Conservation (phyloP, 2,329 filamentous ascomycete genomes). For the Microdochium trichocladiopsis region DNA sequence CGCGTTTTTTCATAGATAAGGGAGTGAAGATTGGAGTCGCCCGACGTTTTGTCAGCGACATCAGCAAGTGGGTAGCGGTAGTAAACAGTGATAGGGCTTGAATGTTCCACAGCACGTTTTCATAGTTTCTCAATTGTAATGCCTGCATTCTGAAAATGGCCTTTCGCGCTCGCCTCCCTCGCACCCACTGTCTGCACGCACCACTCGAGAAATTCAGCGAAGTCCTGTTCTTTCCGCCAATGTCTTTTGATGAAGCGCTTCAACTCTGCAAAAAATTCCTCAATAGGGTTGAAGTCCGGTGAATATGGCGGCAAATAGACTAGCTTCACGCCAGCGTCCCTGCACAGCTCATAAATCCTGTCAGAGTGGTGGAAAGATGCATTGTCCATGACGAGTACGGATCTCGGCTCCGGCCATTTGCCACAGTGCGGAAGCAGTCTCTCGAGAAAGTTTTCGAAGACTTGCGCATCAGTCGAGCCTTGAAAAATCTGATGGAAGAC, state of each 20-base stretch:
- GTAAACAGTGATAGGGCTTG: not conserved
- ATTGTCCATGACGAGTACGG: too few relatives aligned
- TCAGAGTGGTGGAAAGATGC: conserved; percentile 15
- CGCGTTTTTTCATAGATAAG: too few relatives aligned
- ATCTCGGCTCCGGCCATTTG: too few relatives aligned
- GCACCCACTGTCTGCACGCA: too few relatives aligned
- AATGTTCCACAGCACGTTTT: not conserved
- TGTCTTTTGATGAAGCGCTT: not conserved
- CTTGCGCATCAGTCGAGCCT: too few relatives aligned
- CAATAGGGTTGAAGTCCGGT: conserved; percentile 4
- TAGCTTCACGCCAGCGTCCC: conserved; percentile 7
- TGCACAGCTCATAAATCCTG: conserved; percentile 13
- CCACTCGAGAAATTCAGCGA: not conserved
- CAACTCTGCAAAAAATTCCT: conserved; percentile 4
- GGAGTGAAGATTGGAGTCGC: too few relatives aligned
- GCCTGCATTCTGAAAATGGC: too few relatives aligned
- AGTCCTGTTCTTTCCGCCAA: not conserved
- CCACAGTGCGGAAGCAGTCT: too few relatives aligned
- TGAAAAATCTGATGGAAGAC: too few relatives aligned
- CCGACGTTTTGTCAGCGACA: not conserved
- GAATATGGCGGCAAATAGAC: conserved; percentile 5
- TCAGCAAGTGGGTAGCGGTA: not conserved
- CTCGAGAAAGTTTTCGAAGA: too few relatives aligned
- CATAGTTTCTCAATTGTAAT: not conserved
- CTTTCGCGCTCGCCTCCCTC: not conserved